Percentiles rank a stretch among this genome's conserved stretches.
phyloP scores from a whole-genome alignment of 2,329 filamentous ascomycete species.

The Niveomyces coronatus region DNA sequence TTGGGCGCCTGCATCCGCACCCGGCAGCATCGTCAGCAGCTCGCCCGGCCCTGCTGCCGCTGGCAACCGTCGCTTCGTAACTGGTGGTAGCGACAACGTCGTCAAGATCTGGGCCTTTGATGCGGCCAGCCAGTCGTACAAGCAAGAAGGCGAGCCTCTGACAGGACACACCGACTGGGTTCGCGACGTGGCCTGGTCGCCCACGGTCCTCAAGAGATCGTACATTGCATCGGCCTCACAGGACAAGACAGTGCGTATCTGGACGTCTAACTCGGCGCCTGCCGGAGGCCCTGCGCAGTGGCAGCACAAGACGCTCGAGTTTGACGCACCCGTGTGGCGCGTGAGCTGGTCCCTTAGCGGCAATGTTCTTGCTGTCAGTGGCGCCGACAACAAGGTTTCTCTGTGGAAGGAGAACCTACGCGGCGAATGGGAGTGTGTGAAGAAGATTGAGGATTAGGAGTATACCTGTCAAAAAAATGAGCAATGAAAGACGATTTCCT shows the following conservation, averaged over 20 bases:
- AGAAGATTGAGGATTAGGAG: slow-evolving; percentile 82
- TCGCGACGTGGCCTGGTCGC: slow-evolving; percentile 92
- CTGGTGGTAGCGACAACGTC: slow-evolving; percentile 85
- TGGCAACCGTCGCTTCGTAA: slow-evolving; percentile 76
- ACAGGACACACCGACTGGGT: slow-evolving; percentile 92
- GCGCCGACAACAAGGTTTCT: slow-evolving; percentile 91
- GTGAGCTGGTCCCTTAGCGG: slow-evolving; percentile 97
- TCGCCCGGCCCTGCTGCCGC: slow-evolving; percentile 47
- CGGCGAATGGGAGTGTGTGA: slow-evolving; percentile 94
- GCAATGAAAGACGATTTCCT: too few relatives aligned
- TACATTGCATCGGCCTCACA: slow-evolving; percentile 95
- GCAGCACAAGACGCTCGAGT: slow-evolving; percentile 75
- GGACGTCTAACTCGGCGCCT: slow-evolving; percentile 63
- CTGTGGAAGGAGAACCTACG: slow-evolving; percentile 98
- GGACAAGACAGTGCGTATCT: slow-evolving; percentile 95
- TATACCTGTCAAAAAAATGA: too few relatives aligned
- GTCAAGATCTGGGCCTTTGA: slow-evolving; percentile 91
- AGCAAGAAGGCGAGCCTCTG: slow-evolving; percentile 53
- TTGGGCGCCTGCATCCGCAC: slow-evolving; percentile 80
- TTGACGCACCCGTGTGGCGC: slow-evolving; percentile 86
- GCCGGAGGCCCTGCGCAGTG: slow-evolving; percentile 59
- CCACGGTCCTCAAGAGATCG: slow-evolving; percentile 86
- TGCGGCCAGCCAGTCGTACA: slow-evolving; percentile 48
- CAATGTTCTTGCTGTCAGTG: slow-evolving; percentile 89
- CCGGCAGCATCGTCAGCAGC: slow-evolving; percentile 75